Base-by-base conservation (phyloP, 345 rosid genomes). In the Brassica rapa region DNA sequence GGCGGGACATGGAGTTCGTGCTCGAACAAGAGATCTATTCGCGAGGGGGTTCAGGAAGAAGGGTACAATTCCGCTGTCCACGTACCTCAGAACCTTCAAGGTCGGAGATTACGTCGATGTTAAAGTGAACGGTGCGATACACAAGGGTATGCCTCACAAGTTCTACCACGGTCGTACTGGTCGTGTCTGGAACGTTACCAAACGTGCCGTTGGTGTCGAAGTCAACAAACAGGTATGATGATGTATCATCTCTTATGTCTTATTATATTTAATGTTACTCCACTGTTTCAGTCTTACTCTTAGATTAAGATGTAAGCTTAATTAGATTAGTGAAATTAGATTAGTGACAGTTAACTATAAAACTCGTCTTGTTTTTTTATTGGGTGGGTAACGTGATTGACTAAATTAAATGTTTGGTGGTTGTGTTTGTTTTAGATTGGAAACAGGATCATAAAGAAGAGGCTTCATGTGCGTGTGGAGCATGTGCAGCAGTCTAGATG, bases 51-150 rank as follows among this genome's bases (percentile, higher is more conserved):
- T 41, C 46, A 41, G 46, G 46, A 41, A 41, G 46, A 41, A 41
- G 46, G 46, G 46, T 41, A 10, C 14, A 77, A 89, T 89, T 37
- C 88, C 93, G 0, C 71, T 90, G 30, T 83, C 96, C 4, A 90
- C 90, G 0, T 89, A 90, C 77, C 88, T 89, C 4, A 81, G 90
- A 57, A 83, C 88, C 60, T 90, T 80, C 84, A 89, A 87, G 86
- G 76, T 89, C 74, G 93, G 93, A 1, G 88, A 89, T 37, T 84
- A 84, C 76, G 93, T 90, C 46, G 46, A 41, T 41, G 46, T 41
- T 0, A 41, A 41, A 10, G 46, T 41, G 14, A 41, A 41, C 0
- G 46, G 46, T 0, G 46, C 46, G 1, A 41, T 41, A 14, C 46
- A 41, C 1, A 41, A 41, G 46, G 46, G 46, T 0, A 41, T 41